These are phyloP conservation scores for Stephanodiscus triporus DNA, from an alignment of 108 stramenopile genomes.

Conservation along the genomic window DNA sequence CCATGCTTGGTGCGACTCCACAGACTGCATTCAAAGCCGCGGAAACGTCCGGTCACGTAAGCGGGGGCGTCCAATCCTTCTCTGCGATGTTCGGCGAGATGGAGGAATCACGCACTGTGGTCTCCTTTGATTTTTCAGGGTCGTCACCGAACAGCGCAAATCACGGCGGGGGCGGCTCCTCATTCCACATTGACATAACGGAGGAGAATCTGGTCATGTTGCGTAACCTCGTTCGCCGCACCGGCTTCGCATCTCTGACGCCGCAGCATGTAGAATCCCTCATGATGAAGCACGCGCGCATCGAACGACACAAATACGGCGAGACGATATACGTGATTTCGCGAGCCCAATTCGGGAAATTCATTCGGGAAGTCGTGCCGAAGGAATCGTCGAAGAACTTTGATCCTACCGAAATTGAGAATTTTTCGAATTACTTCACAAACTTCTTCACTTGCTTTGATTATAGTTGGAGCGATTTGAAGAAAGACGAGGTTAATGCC, in stretches of 20 bases:
- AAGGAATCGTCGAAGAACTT: constrained; percentile 42
- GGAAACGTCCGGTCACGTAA: constrained; percentile 1
- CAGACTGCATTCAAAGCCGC: constrained; percentile 14
- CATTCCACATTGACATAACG: constrained; percentile 74
- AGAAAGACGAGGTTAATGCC: constrained; percentile 60
- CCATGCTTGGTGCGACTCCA: constrained; percentile 28
- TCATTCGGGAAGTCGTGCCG: constrained; percentile 56
- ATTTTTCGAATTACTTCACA: constrained; percentile 67
- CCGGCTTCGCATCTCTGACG: constrained; percentile 59
- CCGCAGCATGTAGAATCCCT: constrained; percentile 64
- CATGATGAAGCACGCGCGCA: constrained; percentile 51
- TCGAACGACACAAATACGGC: constrained; percentile 18
- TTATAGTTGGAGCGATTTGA: constrained; percentile 70
- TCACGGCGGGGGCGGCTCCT: background rate
- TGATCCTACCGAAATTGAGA: constrained; percentile 54
- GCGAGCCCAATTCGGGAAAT: constrained; percentile 46
- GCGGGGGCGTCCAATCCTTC: constrained; percentile 33
- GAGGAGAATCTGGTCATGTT: constrained; percentile 81
- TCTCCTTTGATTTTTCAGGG: constrained; percentile 83
- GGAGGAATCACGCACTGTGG: constrained; percentile 59
- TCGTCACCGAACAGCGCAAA: constrained; percentile 21
- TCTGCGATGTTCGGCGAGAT: constrained; percentile 49
- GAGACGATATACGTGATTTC: constrained; percentile 45
- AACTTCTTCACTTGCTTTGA: constrained; percentile 77
- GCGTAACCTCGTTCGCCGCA: constrained; percentile 62